These are phyloP conservation scores for Oryza australiensis DNA, from an alignment of 176 grass and related monocot genomes.

Conservation along the genomic window DNA sequence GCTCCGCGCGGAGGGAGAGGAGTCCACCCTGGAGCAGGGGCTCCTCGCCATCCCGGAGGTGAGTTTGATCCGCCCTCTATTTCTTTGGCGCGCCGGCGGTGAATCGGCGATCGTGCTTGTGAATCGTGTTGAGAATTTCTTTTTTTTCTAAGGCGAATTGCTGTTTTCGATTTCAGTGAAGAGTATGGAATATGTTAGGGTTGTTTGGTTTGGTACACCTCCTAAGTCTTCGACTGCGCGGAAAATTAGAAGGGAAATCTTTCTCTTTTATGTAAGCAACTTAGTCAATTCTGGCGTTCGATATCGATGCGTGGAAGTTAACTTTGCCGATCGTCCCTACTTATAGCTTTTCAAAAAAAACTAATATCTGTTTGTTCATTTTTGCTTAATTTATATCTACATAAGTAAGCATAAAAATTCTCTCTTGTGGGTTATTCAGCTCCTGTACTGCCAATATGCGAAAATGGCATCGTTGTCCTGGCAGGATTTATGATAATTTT, in stretches of 20 bases:
- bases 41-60: slow-evolving; percentile 49
- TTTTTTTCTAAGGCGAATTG: background rate
- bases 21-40: slow-evolving; percentile 41
- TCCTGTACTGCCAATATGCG: background rate
- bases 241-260: background rate
- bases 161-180: background rate
- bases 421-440: background rate
- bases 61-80: background rate
- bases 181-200: background rate
- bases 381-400: background rate
- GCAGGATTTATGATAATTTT: background rate
- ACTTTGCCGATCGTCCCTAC: background rate
- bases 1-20: slow-evolving; percentile 10
- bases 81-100: background rate
- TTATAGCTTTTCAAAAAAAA: background rate
- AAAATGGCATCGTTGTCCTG: background rate
- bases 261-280: background rate
- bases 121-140: background rate
- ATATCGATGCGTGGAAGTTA: background rate
- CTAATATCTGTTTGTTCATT: background rate
- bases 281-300: background rate
- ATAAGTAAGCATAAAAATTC: background rate
- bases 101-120: background rate
- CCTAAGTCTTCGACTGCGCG: too few relatives aligned
- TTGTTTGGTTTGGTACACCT: background rate